A percentile compares a stretch with the other conserved stretches of the same genome.
phyloP scores from a whole-genome alignment of 179 eudicot species.

The Beta lomatogona region DNA sequence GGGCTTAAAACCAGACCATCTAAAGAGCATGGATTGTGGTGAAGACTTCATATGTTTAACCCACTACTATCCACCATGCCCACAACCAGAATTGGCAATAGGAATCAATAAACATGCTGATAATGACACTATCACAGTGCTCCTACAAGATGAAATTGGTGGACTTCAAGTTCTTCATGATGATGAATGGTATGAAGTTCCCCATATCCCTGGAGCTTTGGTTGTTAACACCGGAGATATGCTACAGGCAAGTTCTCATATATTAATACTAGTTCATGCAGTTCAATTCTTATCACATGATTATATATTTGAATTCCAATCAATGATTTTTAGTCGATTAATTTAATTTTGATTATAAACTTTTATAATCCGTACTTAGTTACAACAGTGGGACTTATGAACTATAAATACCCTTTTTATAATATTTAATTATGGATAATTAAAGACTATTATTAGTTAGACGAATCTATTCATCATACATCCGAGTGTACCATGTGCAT shows the following conservation, averaged over 20 bases:
- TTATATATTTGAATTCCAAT: too few species aligned
- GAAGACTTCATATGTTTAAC: conserved; percentile 25
- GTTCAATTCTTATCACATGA: too few species aligned
- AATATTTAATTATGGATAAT: too few species aligned
- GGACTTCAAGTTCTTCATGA: conserved; percentile 49
- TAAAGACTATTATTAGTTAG: too few species aligned
- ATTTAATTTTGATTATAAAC: too few species aligned
- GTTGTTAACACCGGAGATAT: conserved; percentile 45
- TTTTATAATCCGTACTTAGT: too few species aligned
- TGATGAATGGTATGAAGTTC: conserved; percentile 40
- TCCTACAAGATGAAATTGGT: conserved; percentile 44
- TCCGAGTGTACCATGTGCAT: too few species aligned
- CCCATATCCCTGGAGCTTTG: conserved; percentile 37
- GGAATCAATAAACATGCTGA: conserved; percentile 40
- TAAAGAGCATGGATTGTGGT: conserved; percentile 28
- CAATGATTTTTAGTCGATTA: too few species aligned
- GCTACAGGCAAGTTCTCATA: conserved; percentile 28
- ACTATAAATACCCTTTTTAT: too few species aligned
- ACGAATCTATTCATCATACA: too few species aligned
- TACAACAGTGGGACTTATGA: too few species aligned
- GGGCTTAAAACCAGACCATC: conserved; percentile 31
- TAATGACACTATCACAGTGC: conserved; percentile 30
- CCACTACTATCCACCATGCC: conserved; percentile 49
- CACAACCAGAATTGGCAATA: conserved; percentile 42
- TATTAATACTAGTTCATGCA: too few species aligned